Evolutionary conservation across 306 rosid species (phyloP), one percentile per base, ranked within the genome.

Genomic region (Trichosanthes truncata): DNA sequence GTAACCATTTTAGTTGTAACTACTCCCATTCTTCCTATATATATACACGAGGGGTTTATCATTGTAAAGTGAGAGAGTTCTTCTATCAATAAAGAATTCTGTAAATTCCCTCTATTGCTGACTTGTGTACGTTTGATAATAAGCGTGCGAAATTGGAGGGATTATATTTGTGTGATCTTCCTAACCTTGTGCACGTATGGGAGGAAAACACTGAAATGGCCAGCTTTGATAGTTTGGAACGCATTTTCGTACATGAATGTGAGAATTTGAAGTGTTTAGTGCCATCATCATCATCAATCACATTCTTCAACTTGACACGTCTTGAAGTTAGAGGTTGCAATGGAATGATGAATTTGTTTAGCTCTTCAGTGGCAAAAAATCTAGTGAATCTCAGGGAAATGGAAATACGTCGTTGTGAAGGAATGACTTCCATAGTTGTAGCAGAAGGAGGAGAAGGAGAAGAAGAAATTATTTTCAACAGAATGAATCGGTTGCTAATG

Each of bases 211-310:
- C 6, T 56, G 9, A 20, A 7, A 6, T n/a, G 20, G 1, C 11
- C 29, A 7, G n/a, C 9, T 31, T 63, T 63, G 71, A 63, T 63
- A 29, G 20, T 29, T 65, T 66, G 74, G 49, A 66, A 36, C 7
- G 8, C 0, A 63, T 63, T 63, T 0, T 0, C 2, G 23, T 63
- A 0, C 0, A 0, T 0, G 12, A 0, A 29, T 63, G 71, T 63
- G 25, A 0, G 7, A 63, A 35, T 6, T 63, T 63, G 45, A 33
- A 63, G 45, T 38, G 6, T 40, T 9, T 67, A 1, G 2, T 67
- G 1, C 74, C 48, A 67, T 20, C 18, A n/a, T 67, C 74, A 40
- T 29, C 33, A 2, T 29, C 33, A 29, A 67, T 10, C 12, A 63
- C 51, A 66, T 66, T 66, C 73, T 38, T 9, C 26, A 66, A 66